Conservation (phyloP, 306 rosid genomes). For the Sphenostylis stenocarpa region DNA sequence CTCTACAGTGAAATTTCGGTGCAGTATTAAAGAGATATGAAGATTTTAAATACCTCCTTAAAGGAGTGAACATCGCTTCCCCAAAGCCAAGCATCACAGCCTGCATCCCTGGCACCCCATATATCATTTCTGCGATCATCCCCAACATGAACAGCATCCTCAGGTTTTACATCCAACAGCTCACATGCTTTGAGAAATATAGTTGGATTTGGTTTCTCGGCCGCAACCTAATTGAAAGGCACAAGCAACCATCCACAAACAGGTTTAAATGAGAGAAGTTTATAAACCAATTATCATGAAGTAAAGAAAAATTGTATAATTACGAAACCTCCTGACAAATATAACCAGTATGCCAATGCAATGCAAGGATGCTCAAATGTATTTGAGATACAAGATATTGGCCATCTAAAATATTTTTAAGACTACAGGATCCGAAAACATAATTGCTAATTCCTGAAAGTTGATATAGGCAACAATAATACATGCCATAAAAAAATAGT, state of each 20-base stretch:
- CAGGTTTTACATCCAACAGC: conserved; percentile 75
- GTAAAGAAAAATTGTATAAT: background rate
- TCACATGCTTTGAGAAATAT: conserved; percentile 97
- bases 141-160: conserved; percentile 94
- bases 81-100: conserved; percentile 99
- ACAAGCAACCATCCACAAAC: conserved; percentile 22
- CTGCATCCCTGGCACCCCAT: conserved; percentile 99
- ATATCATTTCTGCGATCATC: conserved; percentile 93
- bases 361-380: conserved; percentile 18
- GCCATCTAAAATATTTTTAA: conserved; percentile 10
- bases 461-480: conserved; percentile 3
- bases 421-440: background rate
- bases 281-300: background rate
- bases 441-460: background rate
- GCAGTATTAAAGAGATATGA: background rate
- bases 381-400: background rate
- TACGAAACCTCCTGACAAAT: background rate
- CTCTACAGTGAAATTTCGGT: background rate
- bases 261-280: conserved; percentile 6
- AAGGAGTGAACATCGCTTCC: conserved; percentile 96
- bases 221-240: conserved; percentile 63
- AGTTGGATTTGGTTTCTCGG: conserved; percentile 97
- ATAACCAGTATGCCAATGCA: background rate
- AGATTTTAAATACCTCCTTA: conserved; percentile 62
- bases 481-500: background rate